A percentile compares a stretch with the other conserved stretches of the same genome.
These are phyloP conservation scores for Nicotiana otophora DNA, from an alignment of 257 asterid species.

Conservation along the genomic window DNA sequence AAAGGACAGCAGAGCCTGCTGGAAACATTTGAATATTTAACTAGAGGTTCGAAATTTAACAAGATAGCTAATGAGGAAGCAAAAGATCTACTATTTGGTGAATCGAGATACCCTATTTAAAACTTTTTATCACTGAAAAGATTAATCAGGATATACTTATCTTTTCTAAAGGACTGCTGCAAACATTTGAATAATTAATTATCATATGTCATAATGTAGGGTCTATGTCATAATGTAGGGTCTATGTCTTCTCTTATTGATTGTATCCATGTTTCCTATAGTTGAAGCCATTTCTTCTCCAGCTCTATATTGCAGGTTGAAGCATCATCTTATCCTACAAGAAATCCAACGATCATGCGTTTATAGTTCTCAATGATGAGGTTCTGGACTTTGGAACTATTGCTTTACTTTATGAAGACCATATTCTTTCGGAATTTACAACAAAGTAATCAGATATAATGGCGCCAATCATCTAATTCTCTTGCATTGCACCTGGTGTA, in stretches of 20 bases:
- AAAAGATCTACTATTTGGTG: too few relatives aligned
- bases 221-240: background rate
- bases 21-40: background rate
- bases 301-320: background rate
- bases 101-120: too few relatives aligned
- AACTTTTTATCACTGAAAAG: too few relatives aligned
- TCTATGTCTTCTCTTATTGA: background rate
- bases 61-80: too few relatives aligned
- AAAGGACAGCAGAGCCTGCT: background rate
- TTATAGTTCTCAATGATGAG: background rate
- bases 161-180: too few relatives aligned
- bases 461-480: background rate
- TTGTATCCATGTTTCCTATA: background rate
- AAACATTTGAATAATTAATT: background rate
- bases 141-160: too few relatives aligned
- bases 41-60: too few relatives aligned
- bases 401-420: background rate
- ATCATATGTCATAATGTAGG: background rate
- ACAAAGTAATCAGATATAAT: background rate
- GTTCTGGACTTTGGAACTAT: background rate
- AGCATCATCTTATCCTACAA: background rate
- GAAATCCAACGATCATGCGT: background rate
- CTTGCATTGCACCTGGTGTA: background rate
- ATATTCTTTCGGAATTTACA: background rate
- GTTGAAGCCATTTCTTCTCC: constrained; percentile 2